Evolutionary conservation across 768 basidiomycete genomes (phyloP).

Genomic region (Rhodosporidiobolus sp.): DNA sequence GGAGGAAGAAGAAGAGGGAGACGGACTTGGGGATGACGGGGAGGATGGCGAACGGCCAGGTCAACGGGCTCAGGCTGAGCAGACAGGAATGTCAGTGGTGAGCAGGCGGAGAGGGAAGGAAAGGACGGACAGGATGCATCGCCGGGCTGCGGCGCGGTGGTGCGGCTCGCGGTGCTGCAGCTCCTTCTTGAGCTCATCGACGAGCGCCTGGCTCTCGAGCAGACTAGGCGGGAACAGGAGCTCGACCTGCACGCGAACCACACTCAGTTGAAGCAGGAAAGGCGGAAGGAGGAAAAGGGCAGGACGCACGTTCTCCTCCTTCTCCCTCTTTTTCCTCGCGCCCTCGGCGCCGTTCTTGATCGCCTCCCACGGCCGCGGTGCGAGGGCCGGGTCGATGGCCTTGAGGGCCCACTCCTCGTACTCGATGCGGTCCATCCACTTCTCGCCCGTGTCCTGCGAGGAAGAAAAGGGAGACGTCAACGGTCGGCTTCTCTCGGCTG

Average conservation of each 20-base stretch:
- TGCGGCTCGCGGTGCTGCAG: slow-evolving; percentile 26
- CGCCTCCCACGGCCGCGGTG: slow-evolving; percentile 38
- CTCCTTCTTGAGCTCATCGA: slow-evolving; percentile 14
- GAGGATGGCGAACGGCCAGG: slow-evolving; percentile 49
- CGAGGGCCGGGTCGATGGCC: slow-evolving; percentile 44
- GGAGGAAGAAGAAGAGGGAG: too few relatives aligned
- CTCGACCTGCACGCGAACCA: slow-evolving; percentile 42
- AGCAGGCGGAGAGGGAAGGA: neutral
- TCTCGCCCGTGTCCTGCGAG: slow-evolving; percentile 47
- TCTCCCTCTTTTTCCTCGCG: neutral
- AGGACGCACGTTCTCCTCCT: slow-evolving; percentile 5
- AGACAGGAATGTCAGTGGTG: neutral
- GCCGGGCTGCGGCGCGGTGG: slow-evolving; percentile 14
- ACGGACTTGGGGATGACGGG: slow-evolving; percentile 50
- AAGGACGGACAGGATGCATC: slow-evolving; percentile 27
- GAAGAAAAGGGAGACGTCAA: neutral
- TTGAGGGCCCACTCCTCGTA: slow-evolving; percentile 51
- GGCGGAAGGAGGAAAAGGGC: neutral
- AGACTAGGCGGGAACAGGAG: slow-evolving; percentile 14
- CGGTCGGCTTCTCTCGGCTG: too few relatives aligned
- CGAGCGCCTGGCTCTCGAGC: neutral
- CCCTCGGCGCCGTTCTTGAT: neutral
- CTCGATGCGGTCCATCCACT: slow-evolving; percentile 51
- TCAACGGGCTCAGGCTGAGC: slow-evolving; percentile 44
- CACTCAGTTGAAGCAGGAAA: too few relatives aligned